Evolutionary conservation across 2,329 filamentous ascomycete genomes (phyloP).

Genomic region (Exserohilum rostratum): DNA sequence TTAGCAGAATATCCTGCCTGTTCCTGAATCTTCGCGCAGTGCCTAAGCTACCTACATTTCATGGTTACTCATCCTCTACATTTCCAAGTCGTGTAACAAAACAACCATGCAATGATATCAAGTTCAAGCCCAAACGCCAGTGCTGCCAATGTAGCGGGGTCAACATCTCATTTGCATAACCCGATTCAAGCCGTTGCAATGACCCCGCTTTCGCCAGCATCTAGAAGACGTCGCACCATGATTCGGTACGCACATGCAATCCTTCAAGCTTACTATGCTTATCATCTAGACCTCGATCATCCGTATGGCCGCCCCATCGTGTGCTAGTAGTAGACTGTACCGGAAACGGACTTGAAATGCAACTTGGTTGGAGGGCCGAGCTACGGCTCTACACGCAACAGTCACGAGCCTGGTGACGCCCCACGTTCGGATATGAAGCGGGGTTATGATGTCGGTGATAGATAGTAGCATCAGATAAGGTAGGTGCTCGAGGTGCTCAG

Average conservation of each 20-base stretch:
- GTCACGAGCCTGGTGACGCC: slow-evolving; percentile 26
- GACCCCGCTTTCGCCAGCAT: slow-evolving; percentile 20
- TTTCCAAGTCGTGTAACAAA: too few species aligned
- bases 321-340: not conserved
- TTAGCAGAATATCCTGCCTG: not conserved
- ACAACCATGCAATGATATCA: not conserved
- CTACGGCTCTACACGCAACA: slow-evolving; percentile 24
- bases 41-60: not conserved
- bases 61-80: not conserved
- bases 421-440: slow-evolving; percentile 28
- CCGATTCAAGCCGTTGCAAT: slow-evolving; percentile 17
- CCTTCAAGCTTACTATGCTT: slow-evolving; percentile 7
- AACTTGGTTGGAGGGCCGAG: slow-evolving; percentile 26
- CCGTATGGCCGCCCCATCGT: not conserved
- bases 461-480: slow-evolving; percentile 27
- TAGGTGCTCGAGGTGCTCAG: slow-evolving; percentile 2
- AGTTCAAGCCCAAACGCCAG: not conserved
- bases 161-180: slow-evolving; percentile 12
- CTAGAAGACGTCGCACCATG: slow-evolving; percentile 2
- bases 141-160: not conserved
- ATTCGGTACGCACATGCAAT: slow-evolving; percentile 4
- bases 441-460: slow-evolving; percentile 24
- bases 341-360: not conserved
- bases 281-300: slow-evolving; percentile 11
- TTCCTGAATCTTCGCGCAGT: not conserved